phyloP scores from a whole-genome alignment of 108 stramenopile species.

The Schizochytrium sp. region DNA sequence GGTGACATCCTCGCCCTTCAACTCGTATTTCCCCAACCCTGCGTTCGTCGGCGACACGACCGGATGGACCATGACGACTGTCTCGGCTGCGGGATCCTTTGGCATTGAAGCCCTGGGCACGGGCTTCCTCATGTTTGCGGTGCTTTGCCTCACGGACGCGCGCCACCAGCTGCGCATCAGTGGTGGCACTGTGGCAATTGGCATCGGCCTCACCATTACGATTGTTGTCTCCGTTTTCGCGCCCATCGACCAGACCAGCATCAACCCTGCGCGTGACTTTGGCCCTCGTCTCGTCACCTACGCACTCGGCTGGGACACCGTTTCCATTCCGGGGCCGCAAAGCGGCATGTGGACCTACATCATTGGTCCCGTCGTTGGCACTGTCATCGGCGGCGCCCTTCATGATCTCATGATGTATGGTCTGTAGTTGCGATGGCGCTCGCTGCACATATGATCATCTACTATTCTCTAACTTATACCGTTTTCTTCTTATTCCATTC shows the following conservation, averaged over 20 bases:
- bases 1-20: neutral
- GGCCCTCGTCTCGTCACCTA: constrained; percentile 4
- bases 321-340: neutral
- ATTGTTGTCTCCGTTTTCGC: neutral
- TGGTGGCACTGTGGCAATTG: constrained; percentile 30
- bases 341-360: constrained; percentile 20
- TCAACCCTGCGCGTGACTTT: constrained; percentile 16
- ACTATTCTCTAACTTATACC: no score
- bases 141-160: constrained; percentile 49
- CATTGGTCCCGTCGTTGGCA: neutral
- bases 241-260: neutral
- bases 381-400: neutral
- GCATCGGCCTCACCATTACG: neutral
- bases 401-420: neutral
- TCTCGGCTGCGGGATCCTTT: constrained; percentile 27
- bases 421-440: neutral
- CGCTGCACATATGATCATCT: no score
- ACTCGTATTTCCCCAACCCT: neutral
- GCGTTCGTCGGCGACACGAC: neutral
- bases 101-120: constrained; percentile 20
- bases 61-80: neutral
- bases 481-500: no score
- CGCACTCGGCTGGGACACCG: neutral
- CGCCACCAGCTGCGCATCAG: constrained; percentile 35
- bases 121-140: constrained; percentile 42